These are phyloP conservation scores for Epichloe sp. DNA, from an alignment of 2,329 filamentous ascomycete species.

Conservation along the genomic window DNA sequence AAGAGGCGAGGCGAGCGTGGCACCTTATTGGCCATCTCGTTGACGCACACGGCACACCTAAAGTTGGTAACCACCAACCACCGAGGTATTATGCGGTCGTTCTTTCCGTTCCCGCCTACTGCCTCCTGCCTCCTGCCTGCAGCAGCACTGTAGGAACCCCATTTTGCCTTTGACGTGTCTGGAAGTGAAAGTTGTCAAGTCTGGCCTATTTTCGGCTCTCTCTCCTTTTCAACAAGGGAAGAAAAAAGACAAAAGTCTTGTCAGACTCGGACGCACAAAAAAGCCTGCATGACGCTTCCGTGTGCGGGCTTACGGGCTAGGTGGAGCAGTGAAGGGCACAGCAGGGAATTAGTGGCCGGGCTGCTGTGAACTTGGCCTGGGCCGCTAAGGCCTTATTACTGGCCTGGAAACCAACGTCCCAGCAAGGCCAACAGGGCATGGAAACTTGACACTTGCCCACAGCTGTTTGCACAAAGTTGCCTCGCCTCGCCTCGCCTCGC, in stretches of 20 bases:
- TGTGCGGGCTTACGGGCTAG: not conserved
- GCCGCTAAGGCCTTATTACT: too few relatives aligned
- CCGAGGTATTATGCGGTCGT: not conserved
- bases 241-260: not conserved
- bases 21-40: not conserved
- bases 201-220: too few relatives aligned
- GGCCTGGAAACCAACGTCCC: too few relatives aligned
- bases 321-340: not conserved
- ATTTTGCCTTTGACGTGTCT: too few relatives aligned
- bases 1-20: conserved; percentile 1
- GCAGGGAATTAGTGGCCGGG: not conserved
- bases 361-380: not conserved
- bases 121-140: not conserved
- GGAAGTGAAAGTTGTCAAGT: too few relatives aligned
- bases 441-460: too few relatives aligned
- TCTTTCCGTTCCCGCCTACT: conserved; percentile 3
- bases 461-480: not conserved
- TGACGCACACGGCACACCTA: not conserved
- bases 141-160: too few relatives aligned
- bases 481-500: too few relatives aligned
- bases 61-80: not conserved
- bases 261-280: not conserved
- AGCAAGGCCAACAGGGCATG: too few relatives aligned
- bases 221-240: too few relatives aligned
- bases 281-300: not conserved